Evolutionary conservation across 495 filamentous ascomycete genomes (phyloP).

Genomic region (Penicillium waksmanii): DNA sequence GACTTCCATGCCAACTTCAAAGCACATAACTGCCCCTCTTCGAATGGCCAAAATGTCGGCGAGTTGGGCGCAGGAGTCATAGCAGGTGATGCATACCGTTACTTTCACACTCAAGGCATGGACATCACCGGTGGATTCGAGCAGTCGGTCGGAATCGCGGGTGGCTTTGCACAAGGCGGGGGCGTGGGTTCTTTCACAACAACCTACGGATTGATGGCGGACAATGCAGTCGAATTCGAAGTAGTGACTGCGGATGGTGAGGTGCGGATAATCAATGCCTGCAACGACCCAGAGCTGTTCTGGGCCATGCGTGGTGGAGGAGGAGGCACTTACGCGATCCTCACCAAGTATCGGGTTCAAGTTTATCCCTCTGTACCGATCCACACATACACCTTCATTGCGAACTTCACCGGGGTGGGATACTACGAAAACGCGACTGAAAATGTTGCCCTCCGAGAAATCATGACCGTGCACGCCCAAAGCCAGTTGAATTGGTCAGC

Average conservation of each 20-base stretch:
- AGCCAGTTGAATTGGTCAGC: too few relatives aligned
- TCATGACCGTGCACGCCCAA: too few relatives aligned
- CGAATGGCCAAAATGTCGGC: too few relatives aligned
- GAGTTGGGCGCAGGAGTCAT: constrained; percentile 19
- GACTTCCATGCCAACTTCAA: constrained; percentile 29
- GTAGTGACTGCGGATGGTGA: constrained; percentile 29
- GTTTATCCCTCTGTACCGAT: too few relatives aligned
- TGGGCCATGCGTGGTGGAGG: constrained; percentile 54
- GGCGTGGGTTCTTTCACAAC: constrained; percentile 53
- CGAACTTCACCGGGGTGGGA: not conserved
- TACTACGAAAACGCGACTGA: not conserved
- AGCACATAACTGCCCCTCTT: too few relatives aligned
- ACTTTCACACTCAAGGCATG: not conserved
- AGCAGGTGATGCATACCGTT: constrained; percentile 12
- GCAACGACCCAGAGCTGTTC: constrained; percentile 61
- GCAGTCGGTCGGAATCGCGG: constrained; percentile 36
- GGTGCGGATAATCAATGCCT: constrained; percentile 45
- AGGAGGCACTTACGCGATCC: constrained; percentile 46
- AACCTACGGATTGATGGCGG: constrained; percentile 41
- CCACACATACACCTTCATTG: not conserved
- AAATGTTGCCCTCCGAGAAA: too few relatives aligned
- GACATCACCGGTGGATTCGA: constrained; percentile 20
- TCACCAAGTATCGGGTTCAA: not conserved
- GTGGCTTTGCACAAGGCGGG: constrained; percentile 60
- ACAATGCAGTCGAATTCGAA: constrained; percentile 43